Base-by-base conservation (phyloP, 805 yeast species). In the Kuraishia ogatae region DNA sequence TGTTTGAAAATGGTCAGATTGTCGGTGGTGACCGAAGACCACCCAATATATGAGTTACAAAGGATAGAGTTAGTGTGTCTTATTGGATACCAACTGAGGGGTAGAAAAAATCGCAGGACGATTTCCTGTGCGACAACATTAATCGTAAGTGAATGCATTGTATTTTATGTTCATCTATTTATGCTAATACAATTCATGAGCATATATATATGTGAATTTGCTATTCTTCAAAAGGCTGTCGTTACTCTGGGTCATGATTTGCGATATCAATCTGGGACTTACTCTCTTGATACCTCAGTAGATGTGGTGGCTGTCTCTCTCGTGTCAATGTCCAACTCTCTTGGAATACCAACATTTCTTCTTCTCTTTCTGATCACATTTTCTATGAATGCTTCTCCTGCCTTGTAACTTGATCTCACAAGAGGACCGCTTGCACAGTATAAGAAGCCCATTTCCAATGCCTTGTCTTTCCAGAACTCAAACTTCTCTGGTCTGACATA, bases 351-450 rank as follows among this genome's bases (percentile, higher is more conserved):
- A 48, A 69, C 72, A 54, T 69, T 68, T 60, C 81, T 80, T 64
- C 74, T 75, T 70, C 94, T 83, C 72, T 88, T 87, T 65, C 84
- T 85, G 56, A 93, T 76, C 29, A 94, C 94, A 66, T 94, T 94
- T 70, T 94, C 98, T 64, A 94, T 92, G 64, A 91, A 94, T 1
- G 96, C 89, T 71, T 94, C 99, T 57, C 99, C 99, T 26, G 99
- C 99, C 71, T 94, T 94, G 73, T 94, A 94, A 1, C 96, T 88
- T 1, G 97, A 90, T 69, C 99, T 83, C 4, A 94, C 98, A 64
- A 94, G 77, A 2, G 99, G 99, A 3, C 98, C 99, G 58, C 96
- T 85, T 1, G 99, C 99, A 70, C 97, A 96, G 67, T 94, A 93
- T 52, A 91, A 74, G 78, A 94, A 94, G 0, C 99, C 99, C 80